Conservation (phyloP, 768 basidiomycete genomes). For the Trametes cinnabarina region DNA sequence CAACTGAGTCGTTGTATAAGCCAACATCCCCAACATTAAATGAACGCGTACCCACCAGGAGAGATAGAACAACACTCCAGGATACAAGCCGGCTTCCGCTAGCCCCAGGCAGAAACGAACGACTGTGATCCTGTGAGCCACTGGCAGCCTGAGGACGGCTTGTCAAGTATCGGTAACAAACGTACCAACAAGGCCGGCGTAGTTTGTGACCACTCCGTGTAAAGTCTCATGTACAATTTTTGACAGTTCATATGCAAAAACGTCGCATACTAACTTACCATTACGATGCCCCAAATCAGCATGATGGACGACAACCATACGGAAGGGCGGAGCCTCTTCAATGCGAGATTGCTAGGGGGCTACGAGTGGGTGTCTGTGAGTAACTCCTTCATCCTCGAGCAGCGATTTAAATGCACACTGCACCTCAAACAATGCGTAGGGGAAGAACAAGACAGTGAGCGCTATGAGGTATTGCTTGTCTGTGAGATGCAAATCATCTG, state of each 20-base stretch:
- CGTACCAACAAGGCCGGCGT: constrained; percentile 59
- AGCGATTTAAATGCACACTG: constrained; percentile 8
- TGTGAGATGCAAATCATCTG: constrained; percentile 53
- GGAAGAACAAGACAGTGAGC: constrained; percentile 74
- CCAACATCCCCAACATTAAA: not conserved
- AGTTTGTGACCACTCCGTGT: constrained; percentile 61
- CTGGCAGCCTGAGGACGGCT: no score
- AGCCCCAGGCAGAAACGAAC: constrained; percentile 60
- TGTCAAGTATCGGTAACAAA: no score
- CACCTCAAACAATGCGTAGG: constrained; percentile 70
- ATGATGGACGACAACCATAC: constrained; percentile 55
- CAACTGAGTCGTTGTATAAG: constrained; percentile 43
- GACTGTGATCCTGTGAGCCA: constrained; percentile 33
- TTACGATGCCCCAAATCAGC: constrained; percentile 41
- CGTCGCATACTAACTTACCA: constrained; percentile 30
- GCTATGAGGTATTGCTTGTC: constrained; percentile 68
- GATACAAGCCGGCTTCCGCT: constrained; percentile 52
- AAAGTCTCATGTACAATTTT: constrained; percentile 44
- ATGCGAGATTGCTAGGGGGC: constrained; percentile 62
- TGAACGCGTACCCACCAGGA: constrained; percentile 40
- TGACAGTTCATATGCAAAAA: no score
- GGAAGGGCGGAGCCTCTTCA: constrained; percentile 60
- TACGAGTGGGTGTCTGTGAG: no score
- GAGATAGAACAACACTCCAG: constrained; percentile 58
- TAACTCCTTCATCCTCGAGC: no score